phyloP scores from a whole-genome alignment of 1,284 basidiomycete species.

The Papiliotrema fonsecae region DNA sequence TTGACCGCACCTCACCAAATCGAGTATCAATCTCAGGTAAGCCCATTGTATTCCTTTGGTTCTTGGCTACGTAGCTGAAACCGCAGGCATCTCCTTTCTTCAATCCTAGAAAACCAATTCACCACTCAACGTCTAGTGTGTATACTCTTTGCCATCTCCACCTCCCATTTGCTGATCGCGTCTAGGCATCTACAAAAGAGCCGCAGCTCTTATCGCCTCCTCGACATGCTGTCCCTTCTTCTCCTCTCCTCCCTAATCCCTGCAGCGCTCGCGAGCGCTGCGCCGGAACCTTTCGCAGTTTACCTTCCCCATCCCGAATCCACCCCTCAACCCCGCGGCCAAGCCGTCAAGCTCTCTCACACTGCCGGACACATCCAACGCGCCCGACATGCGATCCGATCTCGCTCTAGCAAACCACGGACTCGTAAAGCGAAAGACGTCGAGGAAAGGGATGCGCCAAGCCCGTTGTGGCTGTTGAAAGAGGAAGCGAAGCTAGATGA shows the following conservation, averaged over 20 bases:
- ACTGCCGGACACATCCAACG: slow-evolving; percentile 13
- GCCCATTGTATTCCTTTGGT: background rate
- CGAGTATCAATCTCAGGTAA: no score
- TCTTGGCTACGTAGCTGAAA: background rate
- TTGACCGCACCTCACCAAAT: no score
- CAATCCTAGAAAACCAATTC: background rate
- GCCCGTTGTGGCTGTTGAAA: slow-evolving; percentile 25
- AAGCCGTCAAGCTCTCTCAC: slow-evolving; percentile 25
- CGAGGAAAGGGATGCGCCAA: slow-evolving; percentile 1
- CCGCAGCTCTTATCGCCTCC: background rate
- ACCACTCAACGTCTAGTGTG: background rate
- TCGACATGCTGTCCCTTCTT: slow-evolving; percentile 11
- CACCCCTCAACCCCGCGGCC: slow-evolving; percentile 10
- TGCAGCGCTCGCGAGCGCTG: slow-evolving; percentile 14
- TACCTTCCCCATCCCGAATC: slow-evolving; percentile 7
- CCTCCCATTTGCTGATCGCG: background rate
- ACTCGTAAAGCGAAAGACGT: slow-evolving; percentile 1
- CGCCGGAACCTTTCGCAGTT: slow-evolving; percentile 14
- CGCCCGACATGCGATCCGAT: slow-evolving; percentile 13
- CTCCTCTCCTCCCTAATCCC: slow-evolving; percentile 17
- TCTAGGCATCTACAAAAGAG: background rate
- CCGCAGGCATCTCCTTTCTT: background rate
- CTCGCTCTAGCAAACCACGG: slow-evolving; percentile 11
- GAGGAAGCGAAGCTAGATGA: slow-evolving; percentile 33
- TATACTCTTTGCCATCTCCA: background rate